phyloP scores from a whole-genome alignment of 1,139 yeast species.

The Nadsonia commutata region DNA sequence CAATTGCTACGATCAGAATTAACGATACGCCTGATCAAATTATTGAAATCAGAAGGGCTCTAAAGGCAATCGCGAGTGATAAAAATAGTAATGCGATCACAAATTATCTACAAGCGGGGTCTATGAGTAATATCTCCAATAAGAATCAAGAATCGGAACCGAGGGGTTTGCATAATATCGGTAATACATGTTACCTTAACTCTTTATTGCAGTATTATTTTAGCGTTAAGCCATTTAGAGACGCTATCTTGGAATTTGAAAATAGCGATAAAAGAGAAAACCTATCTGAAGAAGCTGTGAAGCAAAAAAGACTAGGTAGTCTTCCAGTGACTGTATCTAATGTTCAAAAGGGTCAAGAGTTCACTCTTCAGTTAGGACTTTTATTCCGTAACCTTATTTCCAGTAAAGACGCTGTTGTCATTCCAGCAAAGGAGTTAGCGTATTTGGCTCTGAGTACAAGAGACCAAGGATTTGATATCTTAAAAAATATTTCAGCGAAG shows the following conservation, averaged over 20 bases:
- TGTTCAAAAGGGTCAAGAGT: conserved; percentile 67
- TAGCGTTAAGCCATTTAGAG: conserved; percentile 68
- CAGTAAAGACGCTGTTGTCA: conserved; percentile 48
- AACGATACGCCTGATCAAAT: conserved; percentile 20
- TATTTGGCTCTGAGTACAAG: conserved; percentile 48
- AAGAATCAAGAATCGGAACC: conserved; percentile 37
- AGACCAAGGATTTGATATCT: not conserved
- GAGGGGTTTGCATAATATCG: conserved; percentile 83
- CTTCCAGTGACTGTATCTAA: conserved; percentile 60
- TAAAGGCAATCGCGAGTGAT: conserved; percentile 20
- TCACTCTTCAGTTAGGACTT: conserved; percentile 53
- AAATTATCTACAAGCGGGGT: conserved; percentile 16
- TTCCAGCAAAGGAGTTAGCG: conserved; percentile 75
- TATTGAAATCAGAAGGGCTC: conserved; percentile 21
- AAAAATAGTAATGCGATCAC: conserved; percentile 16
- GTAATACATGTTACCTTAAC: conserved; percentile 88
- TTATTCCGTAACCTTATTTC: conserved; percentile 58
- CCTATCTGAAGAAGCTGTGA: conserved; percentile 11
- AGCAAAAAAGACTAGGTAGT: conserved; percentile 59
- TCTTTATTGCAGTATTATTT: conserved; percentile 82
- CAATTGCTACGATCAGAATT: conserved; percentile 19
- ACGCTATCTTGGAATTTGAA: conserved; percentile 43
- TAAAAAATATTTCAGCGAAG: not conserved
- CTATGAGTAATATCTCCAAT: conserved; percentile 9
- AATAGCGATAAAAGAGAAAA: conserved; percentile 19